Conservation (phyloP, 768 basidiomycete species). For the Podaxis pistillaris region DNA sequence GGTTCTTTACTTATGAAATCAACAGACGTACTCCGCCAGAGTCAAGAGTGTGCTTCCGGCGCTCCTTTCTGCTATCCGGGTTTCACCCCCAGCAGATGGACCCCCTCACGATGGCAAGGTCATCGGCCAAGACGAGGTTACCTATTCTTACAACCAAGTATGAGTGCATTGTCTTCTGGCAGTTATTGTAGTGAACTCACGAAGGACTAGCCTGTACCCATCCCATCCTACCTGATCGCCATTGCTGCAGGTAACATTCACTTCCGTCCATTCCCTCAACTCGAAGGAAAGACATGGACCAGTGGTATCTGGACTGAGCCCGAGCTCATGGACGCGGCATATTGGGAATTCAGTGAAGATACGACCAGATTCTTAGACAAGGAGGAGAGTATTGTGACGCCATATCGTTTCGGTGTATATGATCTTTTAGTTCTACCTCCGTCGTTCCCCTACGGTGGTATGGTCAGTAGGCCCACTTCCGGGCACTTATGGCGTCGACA, state of each 20-base stretch:
- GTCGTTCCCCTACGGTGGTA: slow-evolving; percentile 91
- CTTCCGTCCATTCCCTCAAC: slow-evolving; percentile 62
- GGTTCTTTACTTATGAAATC: neutral
- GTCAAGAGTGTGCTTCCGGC: slow-evolving; percentile 81
- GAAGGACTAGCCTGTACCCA: slow-evolving; percentile 63
- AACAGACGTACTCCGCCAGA: slow-evolving; percentile 78
- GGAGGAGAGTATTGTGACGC: slow-evolving; percentile 71
- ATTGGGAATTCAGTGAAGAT: slow-evolving; percentile 88
- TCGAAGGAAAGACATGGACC: slow-evolving; percentile 69
- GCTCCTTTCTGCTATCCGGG: slow-evolving; percentile 79
- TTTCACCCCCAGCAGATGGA: slow-evolving; percentile 71
- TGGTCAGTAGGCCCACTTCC: slow-evolving; percentile 45
- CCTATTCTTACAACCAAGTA: slow-evolving; percentile 79
- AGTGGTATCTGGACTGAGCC: slow-evolving; percentile 93
- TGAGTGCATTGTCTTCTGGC: slow-evolving; percentile 16
- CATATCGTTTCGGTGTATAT: slow-evolving; percentile 85
- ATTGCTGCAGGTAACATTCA: slow-evolving; percentile 83
- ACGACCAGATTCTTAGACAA: slow-evolving; percentile 74
- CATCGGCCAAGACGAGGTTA: slow-evolving; percentile 71
- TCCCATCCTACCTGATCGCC: slow-evolving; percentile 91
- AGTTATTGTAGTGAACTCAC: neutral
- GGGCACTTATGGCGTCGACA: neutral
- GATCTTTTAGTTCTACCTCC: slow-evolving; percentile 88
- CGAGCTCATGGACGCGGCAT: slow-evolving; percentile 69
- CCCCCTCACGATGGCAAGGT: slow-evolving; percentile 71